Evolutionary conservation across 2,329 filamentous ascomycete genomes (phyloP).

Genomic region (Penicillium sp.): DNA sequence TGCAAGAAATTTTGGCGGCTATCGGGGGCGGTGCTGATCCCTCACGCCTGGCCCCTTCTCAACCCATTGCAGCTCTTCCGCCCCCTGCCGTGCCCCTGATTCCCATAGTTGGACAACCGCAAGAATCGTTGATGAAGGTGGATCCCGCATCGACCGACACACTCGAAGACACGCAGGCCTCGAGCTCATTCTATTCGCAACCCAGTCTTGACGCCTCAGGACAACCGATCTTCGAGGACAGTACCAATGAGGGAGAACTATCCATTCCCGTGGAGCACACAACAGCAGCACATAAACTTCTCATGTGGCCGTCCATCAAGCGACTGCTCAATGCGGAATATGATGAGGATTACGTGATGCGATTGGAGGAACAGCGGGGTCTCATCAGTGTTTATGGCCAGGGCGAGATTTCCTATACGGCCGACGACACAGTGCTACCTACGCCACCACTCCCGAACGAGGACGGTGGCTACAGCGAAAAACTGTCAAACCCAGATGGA

Average conservation of each 20-base stretch:
- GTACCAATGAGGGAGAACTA: constrained; percentile 55
- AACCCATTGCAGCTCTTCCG: not conserved
- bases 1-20: not conserved
- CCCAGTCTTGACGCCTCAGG: not conserved
- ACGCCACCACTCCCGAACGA: constrained; percentile 19
- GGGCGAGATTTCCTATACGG: constrained; percentile 70
- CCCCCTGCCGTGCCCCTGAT: not conserved
- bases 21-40: not conserved
- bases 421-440: constrained; percentile 48
- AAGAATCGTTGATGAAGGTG: constrained; percentile 28
- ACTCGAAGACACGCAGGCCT: not conserved
- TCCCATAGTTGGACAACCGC: not conserved
- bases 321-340: constrained; percentile 61
- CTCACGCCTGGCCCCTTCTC: not conserved
- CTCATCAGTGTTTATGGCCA: constrained; percentile 74
- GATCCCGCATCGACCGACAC: constrained; percentile 11
- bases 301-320: constrained; percentile 70
- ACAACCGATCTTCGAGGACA: constrained; percentile 11
- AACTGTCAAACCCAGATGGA: constrained; percentile 6
- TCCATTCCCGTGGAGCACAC: constrained; percentile 84
- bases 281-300: constrained; percentile 82
- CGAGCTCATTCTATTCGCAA: constrained; percentile 3
- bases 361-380: constrained; percentile 72
- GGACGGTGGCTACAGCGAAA: constrained; percentile 8
- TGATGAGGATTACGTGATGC: constrained; percentile 72